These are phyloP conservation scores for Monosporascus ibericus DNA, from an alignment of 2,329 filamentous ascomycete genomes.

Conservation along the genomic window DNA sequence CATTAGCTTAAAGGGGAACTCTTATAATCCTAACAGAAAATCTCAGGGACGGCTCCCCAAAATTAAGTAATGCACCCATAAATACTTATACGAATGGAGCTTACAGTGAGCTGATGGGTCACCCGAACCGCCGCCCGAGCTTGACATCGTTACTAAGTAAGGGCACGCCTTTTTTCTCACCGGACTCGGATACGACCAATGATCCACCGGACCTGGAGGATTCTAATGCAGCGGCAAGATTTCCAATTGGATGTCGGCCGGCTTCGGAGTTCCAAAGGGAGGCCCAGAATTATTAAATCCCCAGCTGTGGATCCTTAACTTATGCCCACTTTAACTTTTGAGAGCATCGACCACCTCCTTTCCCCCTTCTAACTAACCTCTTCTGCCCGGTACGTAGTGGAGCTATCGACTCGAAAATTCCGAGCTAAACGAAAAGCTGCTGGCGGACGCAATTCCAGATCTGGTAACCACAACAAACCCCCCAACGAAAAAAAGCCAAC, in stretches of 20 bases:
- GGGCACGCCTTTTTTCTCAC: slow-evolving; percentile 4
- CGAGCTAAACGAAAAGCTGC: no score
- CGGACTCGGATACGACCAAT: background rate
- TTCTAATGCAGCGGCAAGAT: background rate
- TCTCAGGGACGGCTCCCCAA: background rate
- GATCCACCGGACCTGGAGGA: background rate
- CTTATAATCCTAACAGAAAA: background rate
- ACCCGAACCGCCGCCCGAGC: slow-evolving; percentile 5
- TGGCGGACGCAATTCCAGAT: no score
- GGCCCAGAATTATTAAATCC: background rate
- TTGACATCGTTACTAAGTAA: slow-evolving; percentile 14
- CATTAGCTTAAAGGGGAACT: slow-evolving; percentile 7
- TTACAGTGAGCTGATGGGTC: background rate
- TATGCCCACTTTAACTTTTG: background rate
- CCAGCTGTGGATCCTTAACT: background rate
- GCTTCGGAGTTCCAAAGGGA: slow-evolving; percentile 15
- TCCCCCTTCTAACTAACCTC: no score
- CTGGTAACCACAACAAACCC: no score
- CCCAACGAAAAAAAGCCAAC: background rate
- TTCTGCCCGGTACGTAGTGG: no score
- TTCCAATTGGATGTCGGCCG: slow-evolving; percentile 16
- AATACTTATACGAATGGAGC: background rate
- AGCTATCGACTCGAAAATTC: no score
- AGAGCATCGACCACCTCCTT: no score
- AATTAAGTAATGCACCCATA: background rate